Evolutionary conservation across 305 asterid species (phyloP).

Genomic region (Solanum hybrid): DNA sequence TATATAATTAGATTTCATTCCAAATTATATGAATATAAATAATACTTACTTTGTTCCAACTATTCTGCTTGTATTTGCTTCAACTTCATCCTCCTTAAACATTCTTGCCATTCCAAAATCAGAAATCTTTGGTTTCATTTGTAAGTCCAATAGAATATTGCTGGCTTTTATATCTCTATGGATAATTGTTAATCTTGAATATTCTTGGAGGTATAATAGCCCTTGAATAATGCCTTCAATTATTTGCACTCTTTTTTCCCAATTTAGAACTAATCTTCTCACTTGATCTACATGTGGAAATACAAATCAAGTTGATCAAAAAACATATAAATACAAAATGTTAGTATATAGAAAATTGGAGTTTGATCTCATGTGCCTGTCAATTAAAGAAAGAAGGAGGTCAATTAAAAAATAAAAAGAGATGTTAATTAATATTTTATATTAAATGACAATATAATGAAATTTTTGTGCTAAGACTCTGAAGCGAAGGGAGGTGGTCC

Average conservation of each 20-base stretch:
- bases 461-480: neutral
- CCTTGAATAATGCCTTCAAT: neutral
- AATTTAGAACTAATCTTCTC: neutral
- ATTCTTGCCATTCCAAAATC: constrained; percentile 3
- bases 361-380: neutral
- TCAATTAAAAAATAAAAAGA: neutral
- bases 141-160: neutral
- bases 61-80: neutral
- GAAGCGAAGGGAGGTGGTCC: neutral
- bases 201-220: neutral
- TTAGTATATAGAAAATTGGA: neutral
- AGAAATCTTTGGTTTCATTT: neutral
- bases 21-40: neutral
- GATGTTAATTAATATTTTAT: neutral
- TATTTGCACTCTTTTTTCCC: neutral
- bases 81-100: neutral
- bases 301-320: neutral
- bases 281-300: neutral
- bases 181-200: neutral
- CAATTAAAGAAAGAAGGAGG: neutral
- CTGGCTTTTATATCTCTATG: neutral
- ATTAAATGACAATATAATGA: neutral
- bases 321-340: neutral
- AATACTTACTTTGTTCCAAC: neutral
- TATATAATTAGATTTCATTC: neutral